These are phyloP conservation scores for Kodamaea sagamina DNA, from an alignment of 805 yeast genomes.

Conservation along the genomic window DNA sequence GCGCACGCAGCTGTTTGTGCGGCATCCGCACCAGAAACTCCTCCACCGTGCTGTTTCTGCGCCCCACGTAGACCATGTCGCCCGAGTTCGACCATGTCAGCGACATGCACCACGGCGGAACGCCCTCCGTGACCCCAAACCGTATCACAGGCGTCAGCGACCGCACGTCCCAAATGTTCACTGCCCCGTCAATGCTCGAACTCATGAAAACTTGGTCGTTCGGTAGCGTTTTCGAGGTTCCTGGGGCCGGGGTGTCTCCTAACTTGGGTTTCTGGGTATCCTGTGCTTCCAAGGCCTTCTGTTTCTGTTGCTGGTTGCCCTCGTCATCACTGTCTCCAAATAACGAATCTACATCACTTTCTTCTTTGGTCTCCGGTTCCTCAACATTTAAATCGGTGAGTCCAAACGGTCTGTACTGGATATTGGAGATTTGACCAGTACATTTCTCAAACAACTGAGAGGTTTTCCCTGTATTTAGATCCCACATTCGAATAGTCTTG, in stretches of 20 bases:
- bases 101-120: conserved; percentile 94
- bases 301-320: conserved; percentile 15
- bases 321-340: conserved; percentile 49
- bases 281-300: conserved; percentile 8
- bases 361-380: conserved; percentile 10
- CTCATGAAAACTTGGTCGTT: conserved; percentile 64
- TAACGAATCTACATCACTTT: conserved; percentile 38
- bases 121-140: conserved; percentile 56
- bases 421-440: conserved; percentile 76
- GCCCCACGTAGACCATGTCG: conserved; percentile 73
- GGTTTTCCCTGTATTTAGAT: conserved; percentile 68
- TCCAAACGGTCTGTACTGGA: conserved; percentile 69
- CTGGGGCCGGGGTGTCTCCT: conserved; percentile 12
- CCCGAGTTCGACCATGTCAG: conserved; percentile 90
- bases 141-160: conserved; percentile 46
- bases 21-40: conserved; percentile 67
- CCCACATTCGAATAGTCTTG: conserved; percentile 78
- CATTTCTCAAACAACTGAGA: conserved; percentile 52
- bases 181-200: conserved; percentile 79
- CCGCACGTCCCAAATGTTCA: conserved; percentile 83
- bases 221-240: conserved; percentile 24
- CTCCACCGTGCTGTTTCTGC: conserved; percentile 87
- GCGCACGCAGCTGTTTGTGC: conserved; percentile 25
- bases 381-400: conserved; percentile 43
- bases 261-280: conserved; percentile 4